These are phyloP conservation scores for Fermentozyma sake DNA, from an alignment of 1,139 yeast species.

Conservation along the genomic window DNA sequence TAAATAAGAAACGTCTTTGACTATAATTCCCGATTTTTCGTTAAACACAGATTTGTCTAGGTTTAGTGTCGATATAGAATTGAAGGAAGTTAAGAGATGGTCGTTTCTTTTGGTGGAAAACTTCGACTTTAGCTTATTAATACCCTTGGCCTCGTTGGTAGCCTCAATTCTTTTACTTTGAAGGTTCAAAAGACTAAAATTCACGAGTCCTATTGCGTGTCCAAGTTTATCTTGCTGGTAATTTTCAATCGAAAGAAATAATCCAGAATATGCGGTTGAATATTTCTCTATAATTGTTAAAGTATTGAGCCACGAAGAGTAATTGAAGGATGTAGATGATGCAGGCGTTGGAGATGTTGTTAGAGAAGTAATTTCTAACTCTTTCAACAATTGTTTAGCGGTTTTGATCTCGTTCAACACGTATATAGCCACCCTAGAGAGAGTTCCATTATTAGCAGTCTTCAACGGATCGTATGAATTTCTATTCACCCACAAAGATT, in stretches of 20 bases:
- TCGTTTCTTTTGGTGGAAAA: conserved; percentile 28
- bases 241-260: conserved; percentile 38
- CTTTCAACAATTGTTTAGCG: conserved; percentile 5
- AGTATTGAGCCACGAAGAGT: conserved; percentile 31
- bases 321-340: conserved; percentile 9
- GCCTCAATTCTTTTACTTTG: conserved; percentile 28
- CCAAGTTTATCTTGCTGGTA: conserved; percentile 41
- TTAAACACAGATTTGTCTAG: conserved; percentile 34
- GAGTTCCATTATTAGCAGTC: conserved; percentile 34
- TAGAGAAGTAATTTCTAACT: conserved; percentile 1
- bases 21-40: conserved; percentile 29
- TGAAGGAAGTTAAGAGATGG: conserved; percentile 24
- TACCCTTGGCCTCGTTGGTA: conserved; percentile 9
- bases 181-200: conserved; percentile 33
- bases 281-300: conserved; percentile 31
- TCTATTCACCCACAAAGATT: conserved; percentile 39
- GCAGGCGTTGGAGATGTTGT: neutral
- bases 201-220: conserved; percentile 39
- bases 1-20: conserved; percentile 34
- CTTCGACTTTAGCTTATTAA: conserved; percentile 22
- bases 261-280: conserved; percentile 38
- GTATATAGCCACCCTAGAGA: conserved; percentile 41
- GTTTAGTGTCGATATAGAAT: conserved; percentile 35
- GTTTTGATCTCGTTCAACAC: conserved; percentile 29
- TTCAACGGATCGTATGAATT: conserved; percentile 23